Percentiles rank a stretch among this genome's conserved stretches.
phyloP scores from a whole-genome alignment of 306 rosid genomes.

The Astragalus membranaceus region DNA sequence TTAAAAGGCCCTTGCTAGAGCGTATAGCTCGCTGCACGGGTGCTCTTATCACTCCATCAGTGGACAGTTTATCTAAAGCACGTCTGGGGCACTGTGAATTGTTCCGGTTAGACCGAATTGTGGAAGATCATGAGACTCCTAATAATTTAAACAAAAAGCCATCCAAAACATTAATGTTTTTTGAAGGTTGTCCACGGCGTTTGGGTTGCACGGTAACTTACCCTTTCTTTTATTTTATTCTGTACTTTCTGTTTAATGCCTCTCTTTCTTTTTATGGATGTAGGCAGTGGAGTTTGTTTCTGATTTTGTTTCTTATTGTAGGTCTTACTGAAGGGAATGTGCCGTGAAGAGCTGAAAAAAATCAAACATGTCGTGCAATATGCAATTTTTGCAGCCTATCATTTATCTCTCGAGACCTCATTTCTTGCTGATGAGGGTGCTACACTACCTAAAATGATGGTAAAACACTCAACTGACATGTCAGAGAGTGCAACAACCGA shows the following conservation, averaged over 20 bases:
- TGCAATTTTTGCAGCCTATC: slow-evolving; percentile 97
- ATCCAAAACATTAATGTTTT: slow-evolving; percentile 87
- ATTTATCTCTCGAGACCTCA: slow-evolving; percentile 94
- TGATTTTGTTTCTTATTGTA: slow-evolving; percentile 36
- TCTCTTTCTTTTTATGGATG: neutral
- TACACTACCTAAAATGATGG: slow-evolving; percentile 68
- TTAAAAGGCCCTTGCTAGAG: slow-evolving; percentile 81
- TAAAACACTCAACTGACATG: slow-evolving; percentile 29
- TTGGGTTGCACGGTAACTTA: slow-evolving; percentile 87
- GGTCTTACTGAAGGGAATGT: slow-evolving; percentile 82
- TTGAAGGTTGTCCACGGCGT: slow-evolving; percentile 96
- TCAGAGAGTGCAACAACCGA: slow-evolving; percentile 42
- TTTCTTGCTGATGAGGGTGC: slow-evolving; percentile 99
- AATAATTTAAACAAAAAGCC: slow-evolving; percentile 69
- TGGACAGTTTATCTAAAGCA: slow-evolving; percentile 57
- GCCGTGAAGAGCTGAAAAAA: slow-evolving; percentile 84
- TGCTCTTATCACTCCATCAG: slow-evolving; percentile 70
- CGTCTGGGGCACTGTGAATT: slow-evolving; percentile 86
- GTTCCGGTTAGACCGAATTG: slow-evolving; percentile 67
- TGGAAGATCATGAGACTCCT: slow-evolving; percentile 60
- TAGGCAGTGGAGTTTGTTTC: slow-evolving; percentile 10
- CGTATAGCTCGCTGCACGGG: slow-evolving; percentile 92
- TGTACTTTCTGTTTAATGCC: neutral
- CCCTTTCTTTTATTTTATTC: neutral
- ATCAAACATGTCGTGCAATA: slow-evolving; percentile 78